Conservation (phyloP, 805 yeast species). For the Brettanomyces bruxellensis region DNA sequence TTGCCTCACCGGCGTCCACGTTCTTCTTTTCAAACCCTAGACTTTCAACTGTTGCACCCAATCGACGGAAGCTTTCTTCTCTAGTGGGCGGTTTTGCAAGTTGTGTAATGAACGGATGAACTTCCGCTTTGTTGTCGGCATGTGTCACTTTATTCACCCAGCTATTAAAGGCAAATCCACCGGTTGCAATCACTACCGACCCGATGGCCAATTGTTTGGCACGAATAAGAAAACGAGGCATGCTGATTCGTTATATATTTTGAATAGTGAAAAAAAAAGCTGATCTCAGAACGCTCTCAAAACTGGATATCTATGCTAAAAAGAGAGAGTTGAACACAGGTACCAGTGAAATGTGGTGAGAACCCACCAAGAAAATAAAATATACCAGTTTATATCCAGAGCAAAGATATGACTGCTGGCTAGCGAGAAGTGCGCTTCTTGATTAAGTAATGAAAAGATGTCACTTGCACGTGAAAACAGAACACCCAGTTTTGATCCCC, state of each 20-base stretch:
- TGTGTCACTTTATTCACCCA: conserved; percentile 5
- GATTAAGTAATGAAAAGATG: no score
- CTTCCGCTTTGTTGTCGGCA: conserved; percentile 3
- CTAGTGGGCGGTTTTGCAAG: conserved; percentile 49
- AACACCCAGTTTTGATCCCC: no score
- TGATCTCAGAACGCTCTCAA: no score
- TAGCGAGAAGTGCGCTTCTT: no score
- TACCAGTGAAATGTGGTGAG: no score
- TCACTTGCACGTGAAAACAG: no score
- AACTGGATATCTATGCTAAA: no score
- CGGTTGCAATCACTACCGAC: conserved; percentile 6
- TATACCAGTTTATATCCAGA: no score
- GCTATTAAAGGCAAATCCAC: conserved; percentile 6
- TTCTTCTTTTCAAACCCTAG: conserved; percentile 4
- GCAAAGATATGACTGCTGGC: no score
- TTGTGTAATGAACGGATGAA: conserved; percentile 35
- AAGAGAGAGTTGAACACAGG: no score
- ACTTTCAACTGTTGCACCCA: conserved; percentile 22
- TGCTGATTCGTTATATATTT: background rate
- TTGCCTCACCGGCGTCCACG: conserved; percentile 4
- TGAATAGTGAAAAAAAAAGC: no score
- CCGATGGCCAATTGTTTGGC: conserved; percentile 4
- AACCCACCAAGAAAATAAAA: no score
- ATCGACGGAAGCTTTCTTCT: conserved; percentile 38
- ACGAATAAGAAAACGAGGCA: background rate